Evolutionary conservation across 2,329 filamentous ascomycete genomes (phyloP), one percentile per base, ranked within the genome.

Genomic region (Knufia fluminis): DNA sequence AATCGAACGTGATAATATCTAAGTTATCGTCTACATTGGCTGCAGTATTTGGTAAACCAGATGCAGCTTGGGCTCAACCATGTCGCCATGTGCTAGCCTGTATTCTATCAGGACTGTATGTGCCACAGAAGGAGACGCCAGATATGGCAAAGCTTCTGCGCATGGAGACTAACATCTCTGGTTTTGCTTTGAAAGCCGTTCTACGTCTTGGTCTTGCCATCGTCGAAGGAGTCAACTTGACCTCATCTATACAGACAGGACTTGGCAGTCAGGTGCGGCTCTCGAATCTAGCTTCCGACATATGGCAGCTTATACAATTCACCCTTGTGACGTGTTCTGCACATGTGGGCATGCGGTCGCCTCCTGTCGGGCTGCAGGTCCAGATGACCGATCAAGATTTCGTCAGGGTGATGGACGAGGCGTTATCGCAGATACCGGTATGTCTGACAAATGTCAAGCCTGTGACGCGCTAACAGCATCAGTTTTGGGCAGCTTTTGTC

Each of bases 1-100:
- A 72, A 54, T 62, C 59, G 22, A 53, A 60, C 47, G 54, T 73
- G 55, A 59, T 74, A 51, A 43, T 74, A 63, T 49, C 73, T 59
- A 58, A 84, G 59, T 54, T 74, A 26, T 65, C 68, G 38, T 66
- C 69, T 14, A 68, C 67, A 40, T 56, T 74, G 32, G 65, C 68
- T 23, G 64, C 70, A 2, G 66, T 72, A 42, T 73, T 72, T 52
- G 61, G 67, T 22, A 68, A 69, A 31, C 60, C 63, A 3, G 60
- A 62, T 44, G 59, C 64, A 32, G 61, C 63, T 10, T 72, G 68
- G 68, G 64, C 48, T 14, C 50, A 50, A 24, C 59, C 60, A 23
- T 39, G 61, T 8, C 48, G 58, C 36, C 57, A 61, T 38, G 31
- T 61, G 9, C 22, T 60, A 24, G 64, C 63, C 12, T 68, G 66